Base-by-base conservation (phyloP, 2,329 filamentous ascomycete genomes). In the Neopestalotiopsis rosae region DNA sequence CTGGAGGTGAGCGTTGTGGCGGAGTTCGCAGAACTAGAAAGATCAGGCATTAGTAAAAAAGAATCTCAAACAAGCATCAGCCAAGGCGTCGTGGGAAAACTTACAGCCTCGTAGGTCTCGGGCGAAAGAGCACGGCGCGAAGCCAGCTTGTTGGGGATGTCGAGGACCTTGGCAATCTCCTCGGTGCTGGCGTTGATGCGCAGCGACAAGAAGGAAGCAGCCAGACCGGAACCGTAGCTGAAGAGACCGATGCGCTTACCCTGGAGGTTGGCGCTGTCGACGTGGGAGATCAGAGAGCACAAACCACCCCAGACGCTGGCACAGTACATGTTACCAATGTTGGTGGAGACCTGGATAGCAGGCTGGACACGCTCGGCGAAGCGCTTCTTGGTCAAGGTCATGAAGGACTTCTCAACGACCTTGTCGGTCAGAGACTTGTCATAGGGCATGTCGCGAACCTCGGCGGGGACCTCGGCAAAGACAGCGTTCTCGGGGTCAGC, bases 381-480 rank as follows among this genome's bases (percentile, higher is more conserved):
- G 75, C 89, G 89, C 88, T 95, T 95, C 89, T 96, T 95, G 80
- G 91, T 91, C 75, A 95, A 86, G 69, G 79, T 86, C 91, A 96
- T 93, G 81, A 96, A 96, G 71, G 91, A 91, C 89, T 95, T 96
- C 87, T 96, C 93, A 52, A 96, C 88, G 66, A 86, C 88, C 87
- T 94, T 95, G 86, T 96, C 93, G 71, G 89, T 90, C 75, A 96
- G 82, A 3, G 93, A 95, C 82, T 91, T 90, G 77, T 91, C 85
- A 82, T 95, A 95, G 78, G 93, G 90, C 82, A 96, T 87, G 76
- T 94, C 91, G 72, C 91, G 89, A 71, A 95, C 83, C 81, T 95
- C 93, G 57, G 91, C 87, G 66, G 93, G 88, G 49, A 95, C 92
- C 73, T 94, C 92, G 70, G 88, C 88, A 77, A 95, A 96, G 68